These are phyloP conservation scores for Alternaria triticina DNA, from an alignment of 2,329 filamentous ascomycete species.

Conservation along the genomic window DNA sequence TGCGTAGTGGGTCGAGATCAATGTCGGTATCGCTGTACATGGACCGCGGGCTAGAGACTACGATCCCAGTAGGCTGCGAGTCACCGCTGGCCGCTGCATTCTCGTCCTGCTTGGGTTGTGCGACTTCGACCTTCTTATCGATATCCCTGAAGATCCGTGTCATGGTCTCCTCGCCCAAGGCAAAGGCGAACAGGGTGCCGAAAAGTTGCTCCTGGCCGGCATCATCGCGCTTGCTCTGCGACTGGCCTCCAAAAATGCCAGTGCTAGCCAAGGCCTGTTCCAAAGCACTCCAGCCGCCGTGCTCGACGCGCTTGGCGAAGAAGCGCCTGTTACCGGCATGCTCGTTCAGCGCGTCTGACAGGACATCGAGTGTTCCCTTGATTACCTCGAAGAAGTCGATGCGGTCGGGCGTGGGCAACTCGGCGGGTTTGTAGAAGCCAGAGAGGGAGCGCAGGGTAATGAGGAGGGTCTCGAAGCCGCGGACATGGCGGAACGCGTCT, in stretches of 20 bases:
- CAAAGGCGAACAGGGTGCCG: constrained; percentile 80
- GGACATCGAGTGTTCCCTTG: constrained; percentile 72
- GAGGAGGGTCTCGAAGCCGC: constrained; percentile 78
- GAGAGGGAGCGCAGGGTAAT: constrained; percentile 72
- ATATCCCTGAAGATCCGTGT: constrained; percentile 67
- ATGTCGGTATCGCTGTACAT: constrained; percentile 34
- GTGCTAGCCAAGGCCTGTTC: constrained; percentile 75
- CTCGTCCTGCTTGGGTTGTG: constrained; percentile 17
- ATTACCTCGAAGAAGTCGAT: constrained; percentile 71
- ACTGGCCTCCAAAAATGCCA: constrained; percentile 54
- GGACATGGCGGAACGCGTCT: constrained; percentile 82
- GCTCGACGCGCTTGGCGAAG: constrained; percentile 77
- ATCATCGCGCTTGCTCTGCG: constrained; percentile 42
- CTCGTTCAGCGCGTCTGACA: constrained; percentile 76
- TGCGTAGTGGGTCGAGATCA: constrained; percentile 37
- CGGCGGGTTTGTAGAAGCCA: constrained; percentile 75
- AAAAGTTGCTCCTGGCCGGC: constrained; percentile 73
- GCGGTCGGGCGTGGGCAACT: constrained; percentile 67
- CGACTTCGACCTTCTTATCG: constrained; percentile 33
- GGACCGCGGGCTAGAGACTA: constrained; percentile 36
- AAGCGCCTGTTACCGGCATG: constrained; percentile 89
- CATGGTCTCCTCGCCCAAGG: constrained; percentile 77
- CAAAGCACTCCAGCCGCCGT: constrained; percentile 78
- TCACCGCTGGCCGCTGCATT: constrained; percentile 5
- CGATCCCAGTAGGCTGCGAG: constrained; percentile 24